Conservation (phyloP, 2,329 filamentous ascomycete species). For the Emydomyces testavorans region DNA sequence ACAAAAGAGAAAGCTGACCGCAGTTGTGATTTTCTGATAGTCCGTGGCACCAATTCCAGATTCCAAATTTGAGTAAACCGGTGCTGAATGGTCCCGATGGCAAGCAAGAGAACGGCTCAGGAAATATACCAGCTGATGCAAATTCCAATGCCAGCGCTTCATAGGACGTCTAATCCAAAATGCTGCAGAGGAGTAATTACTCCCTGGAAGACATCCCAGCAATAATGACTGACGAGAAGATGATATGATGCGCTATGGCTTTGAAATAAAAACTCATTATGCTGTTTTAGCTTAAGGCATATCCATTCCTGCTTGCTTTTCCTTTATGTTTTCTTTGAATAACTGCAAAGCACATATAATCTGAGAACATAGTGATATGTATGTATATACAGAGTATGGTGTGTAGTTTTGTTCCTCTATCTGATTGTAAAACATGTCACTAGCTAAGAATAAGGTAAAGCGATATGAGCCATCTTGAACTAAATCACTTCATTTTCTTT, state of each 20-base stretch:
- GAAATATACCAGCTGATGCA: conserved; percentile 1
- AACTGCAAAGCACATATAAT: too few species aligned
- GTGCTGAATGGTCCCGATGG: conserved; percentile 1
- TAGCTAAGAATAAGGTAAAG: too few species aligned
- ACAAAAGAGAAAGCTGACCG: neutral
- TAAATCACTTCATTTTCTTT: neutral
- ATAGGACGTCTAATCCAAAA: neutral
- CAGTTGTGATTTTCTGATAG: conserved; percentile 1
- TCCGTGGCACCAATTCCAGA: conserved; percentile 18
- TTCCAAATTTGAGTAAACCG: conserved; percentile 7
- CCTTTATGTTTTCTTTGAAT: neutral
- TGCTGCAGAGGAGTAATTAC: neutral
- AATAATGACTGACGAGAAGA: neutral
- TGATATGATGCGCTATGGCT: neutral
- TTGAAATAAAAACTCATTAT: neutral
- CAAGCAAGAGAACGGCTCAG: conserved; percentile 9
- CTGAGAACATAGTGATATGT: too few species aligned
- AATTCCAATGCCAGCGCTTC: neutral
- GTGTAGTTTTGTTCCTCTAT: too few species aligned
- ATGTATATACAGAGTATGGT: too few species aligned
- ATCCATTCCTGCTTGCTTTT: neutral
- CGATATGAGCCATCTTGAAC: too few species aligned
- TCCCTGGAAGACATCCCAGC: neutral
- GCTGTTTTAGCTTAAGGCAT: neutral
- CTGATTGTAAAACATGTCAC: too few species aligned